Base-by-base conservation (phyloP, 331 rosid genomes). In the Quercus phellos region DNA sequence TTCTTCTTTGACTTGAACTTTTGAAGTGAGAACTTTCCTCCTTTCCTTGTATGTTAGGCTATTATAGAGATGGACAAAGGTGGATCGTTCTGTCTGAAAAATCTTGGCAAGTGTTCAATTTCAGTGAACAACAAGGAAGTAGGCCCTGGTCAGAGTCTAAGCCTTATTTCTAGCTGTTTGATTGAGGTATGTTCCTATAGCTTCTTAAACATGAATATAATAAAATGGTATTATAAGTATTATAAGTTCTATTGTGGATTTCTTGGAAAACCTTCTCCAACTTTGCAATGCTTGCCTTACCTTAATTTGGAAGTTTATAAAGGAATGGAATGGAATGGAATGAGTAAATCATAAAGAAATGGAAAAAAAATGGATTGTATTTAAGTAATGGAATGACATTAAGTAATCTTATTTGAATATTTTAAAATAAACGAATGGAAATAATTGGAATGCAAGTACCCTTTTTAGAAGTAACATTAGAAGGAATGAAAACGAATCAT, bases 121-220 rank as follows among this genome's bases (percentile, higher is more conserved):
- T 81, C 81, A 63, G 90, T 95, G 73, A 93, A 93, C 79, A 83
- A 83, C 91, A 91, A 75, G 80, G 99, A 90, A 78, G 89, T 93
- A 74, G 87, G 77, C 69, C 77, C 84, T 59, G 90, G 96, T 74
- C 97, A 88, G 77, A 86, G 89, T 80, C 78, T 88, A 77, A 79
- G 68, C 81, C 90, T 95, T 59, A 78, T 74, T 66, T 86, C 96
- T 73, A 79, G 81, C 85, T 89, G 92, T 89, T 83, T 95, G 84
- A 82, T 95, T 66, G 97, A 93, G 99, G 99, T 95, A 91, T 70
- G 88, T 55, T 83, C 80, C 55, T 59, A 32, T 84, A 32, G 70
- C 73, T 79, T 78, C 67, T 70, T 58, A 63, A 35, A 82, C 56
- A n/a, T 66, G 51, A 21, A 66, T 34, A 17, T 27, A 66, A 30